Evolutionary conservation across 345 rosid genomes (phyloP).

Genomic region (Aquilaria sinensis): DNA sequence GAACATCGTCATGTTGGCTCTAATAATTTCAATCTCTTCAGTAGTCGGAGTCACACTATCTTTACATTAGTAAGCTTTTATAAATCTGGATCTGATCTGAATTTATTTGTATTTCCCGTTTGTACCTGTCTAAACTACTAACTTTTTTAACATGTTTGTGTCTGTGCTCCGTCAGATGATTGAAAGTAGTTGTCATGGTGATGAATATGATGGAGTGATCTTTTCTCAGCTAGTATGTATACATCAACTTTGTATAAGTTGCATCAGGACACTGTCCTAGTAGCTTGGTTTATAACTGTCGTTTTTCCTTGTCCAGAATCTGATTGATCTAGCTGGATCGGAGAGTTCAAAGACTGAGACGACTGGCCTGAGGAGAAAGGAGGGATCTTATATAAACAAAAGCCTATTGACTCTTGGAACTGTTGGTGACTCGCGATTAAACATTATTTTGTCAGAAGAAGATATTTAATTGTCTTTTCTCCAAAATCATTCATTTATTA

Average conservation of each 20-base stretch:
- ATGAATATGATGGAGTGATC: constrained; percentile 97
- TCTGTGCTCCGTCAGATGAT: constrained; percentile 66
- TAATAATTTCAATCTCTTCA: constrained; percentile 90
- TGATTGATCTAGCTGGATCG: constrained; percentile 99
- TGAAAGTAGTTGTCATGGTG: constrained; percentile 90
- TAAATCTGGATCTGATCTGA: constrained; percentile 4
- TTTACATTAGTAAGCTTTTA: constrained; percentile 73
- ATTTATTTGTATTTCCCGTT: neutral
- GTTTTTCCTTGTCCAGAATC: constrained; percentile 54
- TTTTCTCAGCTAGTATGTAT: constrained; percentile 93
- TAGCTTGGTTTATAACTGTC: constrained; percentile 7
- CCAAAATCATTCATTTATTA: too few relatives aligned
- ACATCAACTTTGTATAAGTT: constrained; percentile 12
- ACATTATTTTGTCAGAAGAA: too few relatives aligned
- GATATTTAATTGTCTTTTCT: neutral
- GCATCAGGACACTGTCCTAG: constrained; percentile 2
- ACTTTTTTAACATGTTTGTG: neutral
- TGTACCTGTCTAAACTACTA: neutral
- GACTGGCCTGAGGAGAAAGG: constrained; percentile 94
- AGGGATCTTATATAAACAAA: constrained; percentile 98
- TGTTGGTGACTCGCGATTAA: constrained; percentile 37
- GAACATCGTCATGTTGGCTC: constrained; percentile 99
- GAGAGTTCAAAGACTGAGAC: constrained; percentile 99
- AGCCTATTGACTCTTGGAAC: constrained; percentile 99
- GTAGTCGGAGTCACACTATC: constrained; percentile 99